Base-by-base conservation (phyloP, 805 yeast species). In the Debaryomyces tyrocola region DNA sequence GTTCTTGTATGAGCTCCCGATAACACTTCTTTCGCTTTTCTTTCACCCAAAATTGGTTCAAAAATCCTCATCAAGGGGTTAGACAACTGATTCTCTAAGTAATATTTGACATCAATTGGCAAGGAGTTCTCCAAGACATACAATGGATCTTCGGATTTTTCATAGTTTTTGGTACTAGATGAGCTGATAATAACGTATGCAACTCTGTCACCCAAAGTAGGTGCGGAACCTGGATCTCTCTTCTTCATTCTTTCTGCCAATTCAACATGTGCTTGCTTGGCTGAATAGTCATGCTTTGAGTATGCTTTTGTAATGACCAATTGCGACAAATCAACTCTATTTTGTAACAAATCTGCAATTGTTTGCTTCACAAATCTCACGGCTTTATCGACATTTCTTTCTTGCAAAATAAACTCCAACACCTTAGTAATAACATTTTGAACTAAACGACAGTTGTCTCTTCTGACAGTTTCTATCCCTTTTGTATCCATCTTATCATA, bases 211-310 rank as follows among this genome's bases (percentile, higher is more conserved):
- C 99, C 99, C 40, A 94, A 78, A 10, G 90, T 83, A 3, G 99
- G 99, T 0, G 99, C 99, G 6, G 96, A 86, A 20, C 99, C 99
- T 0, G 96, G 86, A 62, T 94, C 99, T 74, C 99, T 85, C 63
- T 90, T 90, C 44, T 84, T 79, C 97, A 94, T 94, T 57, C 97
- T 78, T 58, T 91, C 96, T 0, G 99, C 97, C 38, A 94, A 77
- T 55, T 92, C 97, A 21, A 91, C 96, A 66, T 94, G 99, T 0
- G 99, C 97, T 65, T 94, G 99, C 52, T 94, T 96, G 21, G 91
- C 96, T 3, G 96, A 87, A 65, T 94, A 94, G 59, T 94, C 97
- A 43, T 87, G 86, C 48, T 87, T 76, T 3, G 97, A 86, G 38
- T 92, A 76, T 6, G 95, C 96, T 62, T 94, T 94, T 2, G 98